phyloP scores from a whole-genome alignment of 2,329 filamentous ascomycete genomes.

The Aspergillus aculeatinus region DNA sequence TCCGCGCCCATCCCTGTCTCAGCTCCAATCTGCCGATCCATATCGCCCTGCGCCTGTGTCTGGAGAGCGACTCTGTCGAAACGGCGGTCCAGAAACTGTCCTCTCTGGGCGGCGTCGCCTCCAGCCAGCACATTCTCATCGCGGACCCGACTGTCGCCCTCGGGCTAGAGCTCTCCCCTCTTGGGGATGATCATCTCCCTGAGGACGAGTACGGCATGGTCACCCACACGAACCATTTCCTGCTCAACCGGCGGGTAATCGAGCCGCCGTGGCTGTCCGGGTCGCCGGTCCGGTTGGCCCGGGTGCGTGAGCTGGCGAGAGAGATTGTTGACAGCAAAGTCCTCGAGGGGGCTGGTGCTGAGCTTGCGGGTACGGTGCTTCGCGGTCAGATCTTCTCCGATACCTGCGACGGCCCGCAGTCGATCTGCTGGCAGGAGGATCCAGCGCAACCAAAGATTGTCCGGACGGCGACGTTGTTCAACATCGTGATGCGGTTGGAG shows the following conservation, averaged over 20 bases:
- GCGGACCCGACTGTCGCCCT: slow-evolving; percentile 44
- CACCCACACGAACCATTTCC: slow-evolving; percentile 49
- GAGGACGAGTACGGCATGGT: slow-evolving; percentile 36
- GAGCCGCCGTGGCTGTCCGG: slow-evolving; percentile 35
- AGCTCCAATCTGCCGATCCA: slow-evolving; percentile 58
- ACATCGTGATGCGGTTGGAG: slow-evolving; percentile 38
- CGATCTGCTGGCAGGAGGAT: slow-evolving; percentile 38
- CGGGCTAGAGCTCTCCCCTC: slow-evolving; percentile 30
- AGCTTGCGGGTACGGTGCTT: slow-evolving; percentile 21
- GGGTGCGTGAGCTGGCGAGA: slow-evolving; percentile 25
- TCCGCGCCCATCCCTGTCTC: slow-evolving; percentile 58
- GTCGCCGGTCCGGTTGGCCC: slow-evolving; percentile 33
- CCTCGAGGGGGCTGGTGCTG: slow-evolving; percentile 19
- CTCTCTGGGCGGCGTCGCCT: slow-evolving; percentile 52
- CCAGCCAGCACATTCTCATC: slow-evolving; percentile 56
- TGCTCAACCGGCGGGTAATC: slow-evolving; percentile 34
- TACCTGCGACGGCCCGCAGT: slow-evolving; percentile 34
- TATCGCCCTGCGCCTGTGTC: slow-evolving; percentile 55
- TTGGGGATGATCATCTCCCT: slow-evolving; percentile 35
- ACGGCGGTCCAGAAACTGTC: slow-evolving; percentile 50
- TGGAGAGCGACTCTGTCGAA: slow-evolving; percentile 52
- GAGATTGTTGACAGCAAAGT: slow-evolving; percentile 24
- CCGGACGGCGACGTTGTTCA: slow-evolving; percentile 37
- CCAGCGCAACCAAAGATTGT: slow-evolving; percentile 24
- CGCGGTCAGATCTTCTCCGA: slow-evolving; percentile 38